phyloP scores from a whole-genome alignment of 2,329 filamentous ascomycete species.

The Fusarium algeriense region DNA sequence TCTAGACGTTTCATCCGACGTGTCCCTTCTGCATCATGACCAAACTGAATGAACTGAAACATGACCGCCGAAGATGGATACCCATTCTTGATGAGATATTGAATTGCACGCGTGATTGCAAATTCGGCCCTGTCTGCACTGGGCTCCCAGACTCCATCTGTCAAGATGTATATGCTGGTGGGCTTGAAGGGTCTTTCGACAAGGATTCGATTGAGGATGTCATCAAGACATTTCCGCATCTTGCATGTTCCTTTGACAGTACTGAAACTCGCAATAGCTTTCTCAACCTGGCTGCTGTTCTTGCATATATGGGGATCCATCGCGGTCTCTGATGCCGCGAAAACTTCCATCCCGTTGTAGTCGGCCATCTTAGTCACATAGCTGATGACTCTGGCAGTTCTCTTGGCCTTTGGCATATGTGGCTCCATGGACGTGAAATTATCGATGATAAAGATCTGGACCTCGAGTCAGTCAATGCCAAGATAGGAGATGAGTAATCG shows the following conservation, averaged over 20 bases:
- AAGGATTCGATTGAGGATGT: neutral
- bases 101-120: neutral
- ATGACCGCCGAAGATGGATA: neutral
- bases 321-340: neutral
- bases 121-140: neutral
- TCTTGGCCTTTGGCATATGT: neutral
- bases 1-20: neutral
- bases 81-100: neutral
- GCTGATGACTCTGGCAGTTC: neutral
- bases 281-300: neutral
- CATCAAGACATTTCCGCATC: neutral
- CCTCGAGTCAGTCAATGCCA: neutral
- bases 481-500: accelerated
- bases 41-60: conserved; percentile 5
- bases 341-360: neutral
- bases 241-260: neutral
- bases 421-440: neutral
- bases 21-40: too few species aligned
- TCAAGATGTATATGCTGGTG: too few species aligned
- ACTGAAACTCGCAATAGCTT: neutral
- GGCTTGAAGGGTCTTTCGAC: neutral
- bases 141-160: neutral
- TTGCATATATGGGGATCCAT: neutral
- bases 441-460: neutral
- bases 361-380: neutral